Conservation (phyloP, 2,329 filamentous ascomycete genomes). For the Alternaria panax region DNA sequence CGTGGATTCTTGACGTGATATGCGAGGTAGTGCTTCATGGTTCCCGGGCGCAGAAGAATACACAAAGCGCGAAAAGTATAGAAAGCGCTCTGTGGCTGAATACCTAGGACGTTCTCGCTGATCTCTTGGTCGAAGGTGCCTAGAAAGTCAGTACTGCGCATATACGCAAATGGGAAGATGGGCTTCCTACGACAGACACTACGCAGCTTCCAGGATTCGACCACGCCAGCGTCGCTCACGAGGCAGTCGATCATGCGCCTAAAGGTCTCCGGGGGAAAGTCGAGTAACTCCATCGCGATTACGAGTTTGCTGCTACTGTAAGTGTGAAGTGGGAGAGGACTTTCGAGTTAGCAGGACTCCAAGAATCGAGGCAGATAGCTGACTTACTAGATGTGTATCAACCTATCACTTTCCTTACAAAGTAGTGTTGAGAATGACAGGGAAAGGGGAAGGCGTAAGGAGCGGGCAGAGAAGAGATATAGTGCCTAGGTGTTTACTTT, state of each 20-base stretch:
- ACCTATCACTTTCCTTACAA: not conserved
- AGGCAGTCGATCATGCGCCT: not conserved
- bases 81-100: not conserved
- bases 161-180: not conserved
- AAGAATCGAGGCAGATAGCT: not conserved
- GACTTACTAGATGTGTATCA: not conserved
- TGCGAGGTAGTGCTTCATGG: not conserved
- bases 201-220: not conserved
- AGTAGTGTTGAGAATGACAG: not conserved
- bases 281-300: constrained; percentile 5
- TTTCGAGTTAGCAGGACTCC: not conserved
- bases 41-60: not conserved
- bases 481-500: no score
- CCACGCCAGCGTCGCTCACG: not conserved
- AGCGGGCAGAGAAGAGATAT: not conserved
- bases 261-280: constrained; percentile 7
- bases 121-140: not conserved
- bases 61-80: fast-evolving
- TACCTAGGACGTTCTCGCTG: not conserved
- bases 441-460: not conserved
- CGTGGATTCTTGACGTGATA: not conserved
- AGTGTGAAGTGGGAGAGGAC: not conserved
- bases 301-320: not conserved
- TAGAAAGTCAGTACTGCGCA: not conserved
- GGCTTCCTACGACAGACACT: not conserved